Evolutionary conservation across 1,284 basidiomycete species (phyloP).

Genomic region (Ceratobasidium sp.): DNA sequence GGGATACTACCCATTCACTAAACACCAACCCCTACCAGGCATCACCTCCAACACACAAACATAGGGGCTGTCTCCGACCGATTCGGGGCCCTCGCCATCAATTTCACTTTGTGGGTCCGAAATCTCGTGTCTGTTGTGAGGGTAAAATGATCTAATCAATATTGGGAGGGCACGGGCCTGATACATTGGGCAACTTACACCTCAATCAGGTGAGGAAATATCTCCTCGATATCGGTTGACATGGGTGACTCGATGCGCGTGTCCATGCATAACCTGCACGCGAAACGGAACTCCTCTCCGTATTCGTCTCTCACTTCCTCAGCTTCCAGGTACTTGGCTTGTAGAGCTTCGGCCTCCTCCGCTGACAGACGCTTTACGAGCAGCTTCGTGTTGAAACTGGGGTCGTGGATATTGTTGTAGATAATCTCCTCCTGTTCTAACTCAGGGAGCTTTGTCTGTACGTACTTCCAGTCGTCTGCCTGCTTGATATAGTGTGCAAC

Average conservation of each 20-base stretch:
- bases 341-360: not conserved
- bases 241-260: not conserved
- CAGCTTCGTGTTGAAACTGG: not conserved
- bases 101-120: not conserved
- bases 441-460: not conserved
- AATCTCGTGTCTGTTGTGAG: not conserved
- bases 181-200: not conserved
- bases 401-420: not conserved
- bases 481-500: conserved; percentile 10
- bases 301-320: not conserved
- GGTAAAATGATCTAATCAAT: not conserved
- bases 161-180: not conserved
- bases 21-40: not conserved
- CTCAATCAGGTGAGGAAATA: not conserved
- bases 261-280: not conserved
- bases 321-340: not conserved
- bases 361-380: not conserved
- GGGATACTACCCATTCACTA: not conserved
- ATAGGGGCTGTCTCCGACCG: not conserved
- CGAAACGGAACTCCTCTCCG: not conserved
- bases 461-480: not conserved
- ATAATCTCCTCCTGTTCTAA: not conserved
- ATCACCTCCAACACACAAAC: not conserved
- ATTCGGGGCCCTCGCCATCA: not conserved
- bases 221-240: not conserved